phyloP scores from a whole-genome alignment of 148 eudicot genomes.

The Polygonum maritimum region DNA sequence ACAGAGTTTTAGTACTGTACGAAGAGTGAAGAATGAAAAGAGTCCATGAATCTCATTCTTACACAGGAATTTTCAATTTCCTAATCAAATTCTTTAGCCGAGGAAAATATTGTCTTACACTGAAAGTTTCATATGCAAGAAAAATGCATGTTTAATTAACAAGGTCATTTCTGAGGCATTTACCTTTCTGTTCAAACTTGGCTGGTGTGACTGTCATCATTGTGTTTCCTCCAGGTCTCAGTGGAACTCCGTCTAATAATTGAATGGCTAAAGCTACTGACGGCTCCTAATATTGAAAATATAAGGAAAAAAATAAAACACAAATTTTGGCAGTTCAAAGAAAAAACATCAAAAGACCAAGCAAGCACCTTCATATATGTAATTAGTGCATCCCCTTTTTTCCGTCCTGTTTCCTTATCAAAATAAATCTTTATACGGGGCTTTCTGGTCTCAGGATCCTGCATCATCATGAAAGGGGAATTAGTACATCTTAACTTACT shows the following conservation, averaged over 20 bases:
- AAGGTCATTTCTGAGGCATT: not conserved
- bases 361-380: conserved; percentile 74
- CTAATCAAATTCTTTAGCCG: not conserved
- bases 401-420: conserved; percentile 80
- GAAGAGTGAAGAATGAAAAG: not conserved
- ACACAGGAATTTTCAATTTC: not conserved
- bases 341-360: not conserved
- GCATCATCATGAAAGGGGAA: conserved; percentile 10
- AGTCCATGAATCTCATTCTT: not conserved
- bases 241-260: conserved; percentile 78
- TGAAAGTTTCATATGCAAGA: not conserved
- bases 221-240: conserved; percentile 69
- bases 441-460: conserved; percentile 93
- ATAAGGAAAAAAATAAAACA: not conserved
- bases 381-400: conserved; percentile 97
- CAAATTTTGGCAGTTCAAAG: not conserved
- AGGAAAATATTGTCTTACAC: not conserved
- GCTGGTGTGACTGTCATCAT: conserved; percentile 80
- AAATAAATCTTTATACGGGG: conserved; percentile 92
- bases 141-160: not conserved
- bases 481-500: not conserved
- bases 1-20: not conserved
- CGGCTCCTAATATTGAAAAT: conserved; percentile 59
- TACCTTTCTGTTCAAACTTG: conserved; percentile 98
- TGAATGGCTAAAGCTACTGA: conserved; percentile 83